Evolutionary conservation across 305 asterid species (phyloP), one percentile per base, ranked within the genome.

Genomic region (Fraxinus ornus): DNA sequence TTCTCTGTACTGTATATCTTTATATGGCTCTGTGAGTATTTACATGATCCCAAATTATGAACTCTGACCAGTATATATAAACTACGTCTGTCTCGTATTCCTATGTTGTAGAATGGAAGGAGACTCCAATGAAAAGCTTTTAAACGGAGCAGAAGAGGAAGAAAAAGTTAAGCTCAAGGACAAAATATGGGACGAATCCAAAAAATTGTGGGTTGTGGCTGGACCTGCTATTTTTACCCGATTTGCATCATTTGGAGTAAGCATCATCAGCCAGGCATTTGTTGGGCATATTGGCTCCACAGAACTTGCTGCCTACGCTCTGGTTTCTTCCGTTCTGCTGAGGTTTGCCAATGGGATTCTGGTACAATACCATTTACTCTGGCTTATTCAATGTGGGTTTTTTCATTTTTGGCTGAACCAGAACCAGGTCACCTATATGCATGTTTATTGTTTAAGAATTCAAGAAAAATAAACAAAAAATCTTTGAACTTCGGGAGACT

Each of bases 221-320:
- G 93, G 88, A 1, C 96, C 96, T 1, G 96, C 93, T 8, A 91
- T 92, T 41, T 89, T 92, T 84, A 89, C 91, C 5, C 86, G 94
- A 41, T 87, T 91, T 44, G 80, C 93, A 22, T 89, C 93, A 0
- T 92, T 90, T 13, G 91, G 94, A 8, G 79, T 87, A 1, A 83
- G 21, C 24, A 88, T 92, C 12, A 90, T 89, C 77, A 88, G 88
- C 70, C 92, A 91, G 76, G 95, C 98, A 0, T 93, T 91, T 81
- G 80, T 92, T 35, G 98, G 98, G 60, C 97, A 92, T 66, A 88
- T 93, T 41, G 92, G 97, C 9, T 78, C 94, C 2, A 88, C 89
- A 0, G 90, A 93, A 82, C 95, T 93, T 44, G 95, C 97, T 47
- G 94, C 95, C 47, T 91, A 74, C 33, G 84, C 94, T 33, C 84